Percentiles rank a stretch among this genome's conserved stretches.
Evolutionary conservation across 2,329 filamentous ascomycete species (phyloP).

Genomic region (Nothophoma quercina): DNA sequence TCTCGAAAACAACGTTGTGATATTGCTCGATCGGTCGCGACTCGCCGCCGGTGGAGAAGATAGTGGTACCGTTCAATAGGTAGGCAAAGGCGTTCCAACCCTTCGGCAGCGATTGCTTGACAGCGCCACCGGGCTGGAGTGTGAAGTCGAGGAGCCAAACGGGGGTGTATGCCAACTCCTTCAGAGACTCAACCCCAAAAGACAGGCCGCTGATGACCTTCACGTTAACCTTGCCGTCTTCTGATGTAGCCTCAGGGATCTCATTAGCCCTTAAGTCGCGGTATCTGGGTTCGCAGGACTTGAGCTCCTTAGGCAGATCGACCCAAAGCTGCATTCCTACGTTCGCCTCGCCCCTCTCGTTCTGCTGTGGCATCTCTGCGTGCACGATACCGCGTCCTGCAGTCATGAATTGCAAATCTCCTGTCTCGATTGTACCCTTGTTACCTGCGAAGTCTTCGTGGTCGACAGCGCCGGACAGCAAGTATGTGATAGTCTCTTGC

Average conservation of each 20-base stretch:
- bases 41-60: conserved; percentile 57
- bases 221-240: conserved; percentile 76
- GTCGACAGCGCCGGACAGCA: conserved; percentile 84
- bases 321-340: conserved; percentile 96
- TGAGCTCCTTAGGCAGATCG: conserved; percentile 81
- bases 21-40: conserved; percentile 67
- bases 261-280: conserved; percentile 81
- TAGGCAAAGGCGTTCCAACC: conserved; percentile 94
- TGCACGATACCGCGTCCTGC: conserved; percentile 91
- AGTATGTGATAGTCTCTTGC: conserved; percentile 89
- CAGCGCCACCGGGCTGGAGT: conserved; percentile 77
- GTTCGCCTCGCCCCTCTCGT: conserved; percentile 77
- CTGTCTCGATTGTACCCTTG: conserved; percentile 80
- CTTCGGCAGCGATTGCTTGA: conserved; percentile 76
- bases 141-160: conserved; percentile 94
- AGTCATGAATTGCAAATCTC: conserved; percentile 99
- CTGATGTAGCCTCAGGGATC: conserved; percentile 76
- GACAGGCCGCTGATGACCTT: conserved; percentile 91
- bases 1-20: conserved; percentile 89
- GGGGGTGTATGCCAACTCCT: conserved; percentile 93
- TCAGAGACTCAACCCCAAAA: conserved; percentile 83
- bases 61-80: conserved; percentile 75
- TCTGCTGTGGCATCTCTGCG: conserved; percentile 89
- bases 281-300: conserved; percentile 90
- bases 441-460: conserved; percentile 93